phyloP scores from a whole-genome alignment of 1,139 yeast genomes.

The Kurtzmaniella quercitrusa region DNA sequence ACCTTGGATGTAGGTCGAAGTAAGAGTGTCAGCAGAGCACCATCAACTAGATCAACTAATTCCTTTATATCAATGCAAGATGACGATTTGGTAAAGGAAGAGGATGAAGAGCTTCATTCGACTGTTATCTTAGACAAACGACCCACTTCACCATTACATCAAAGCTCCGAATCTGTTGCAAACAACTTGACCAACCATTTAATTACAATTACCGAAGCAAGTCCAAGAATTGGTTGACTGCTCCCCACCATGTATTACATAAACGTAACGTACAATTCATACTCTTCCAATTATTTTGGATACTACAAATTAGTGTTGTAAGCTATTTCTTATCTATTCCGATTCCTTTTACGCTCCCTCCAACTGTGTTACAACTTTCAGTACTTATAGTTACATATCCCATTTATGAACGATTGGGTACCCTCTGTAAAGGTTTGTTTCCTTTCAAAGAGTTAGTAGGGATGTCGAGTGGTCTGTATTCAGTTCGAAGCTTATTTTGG shows the following conservation, averaged over 20 bases:
- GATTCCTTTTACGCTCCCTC: too few relatives aligned
- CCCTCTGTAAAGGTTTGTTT: too few relatives aligned
- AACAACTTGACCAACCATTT: neutral
- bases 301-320: too few relatives aligned
- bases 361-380: too few relatives aligned
- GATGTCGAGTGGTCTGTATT: neutral
- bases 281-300: too few relatives aligned
- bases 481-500: neutral
- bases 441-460: too few relatives aligned
- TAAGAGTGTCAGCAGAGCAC: conserved; percentile 23
- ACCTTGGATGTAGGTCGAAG: conserved; percentile 11
- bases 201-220: conserved; percentile 3
- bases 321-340: too few relatives aligned
- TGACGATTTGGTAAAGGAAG: conserved; percentile 16
- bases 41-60: conserved; percentile 23
- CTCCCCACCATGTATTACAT: too few relatives aligned
- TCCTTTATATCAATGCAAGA: conserved; percentile 19
- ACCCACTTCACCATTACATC: neutral
- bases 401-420: too few relatives aligned
- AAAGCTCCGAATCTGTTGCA: neutral
- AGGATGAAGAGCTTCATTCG: conserved; percentile 14
- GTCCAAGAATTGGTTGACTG: neutral
- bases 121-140: neutral
- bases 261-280: too few relatives aligned
- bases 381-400: too few relatives aligned